Base-by-base conservation (phyloP, 805 yeast genomes). In the Lipomyces orientalis region DNA sequence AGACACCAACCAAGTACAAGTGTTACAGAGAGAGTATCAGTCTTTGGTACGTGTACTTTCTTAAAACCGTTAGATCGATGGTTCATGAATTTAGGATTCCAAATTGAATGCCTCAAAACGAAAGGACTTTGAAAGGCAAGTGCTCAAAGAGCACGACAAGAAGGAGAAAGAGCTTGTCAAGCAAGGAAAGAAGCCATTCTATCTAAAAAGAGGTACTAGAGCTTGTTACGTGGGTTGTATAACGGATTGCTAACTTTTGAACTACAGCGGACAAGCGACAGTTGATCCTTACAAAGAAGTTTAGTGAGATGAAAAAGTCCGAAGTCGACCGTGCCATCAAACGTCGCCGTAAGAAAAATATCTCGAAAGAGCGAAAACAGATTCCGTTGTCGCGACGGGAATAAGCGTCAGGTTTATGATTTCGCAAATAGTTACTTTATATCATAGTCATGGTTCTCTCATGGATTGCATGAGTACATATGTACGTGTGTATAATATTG, bases 161-260 rank as follows among this genome's bases (percentile, higher is more conserved):
- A 80, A 93, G 88, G 87, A 87, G 94, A 78, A 90, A 88, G 90
- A 89, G 86, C 84, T 86, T 88, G 81, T 82, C 88, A 79, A 73
- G 59, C 69, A 75, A 93, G 97, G 77, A 87, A 88, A 79, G 96
- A 91, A 79, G 88, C 92, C 83, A 84, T 82, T 73, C 82, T 74
- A 68, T 58, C 69, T 78, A 64, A 78, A 78, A 65, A 60, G 75
- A 31, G 35, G 70, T 65, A 43, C 25, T 66, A 54, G 31, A 9
- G 16, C 9, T 9, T 5, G 39, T 14, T 43, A 4, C 19, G 25
- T 9, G 8, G 49, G 0, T 6, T 14, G 7, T 19, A n/a, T 43
- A 43, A n/a, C 6, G 4, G 22, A 25, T 25, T 29, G 9, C 34
- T 39, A 31, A 19, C 37, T 25, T 25, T n/a, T 7, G 8, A 3